These are phyloP conservation scores for Aspergillus udagawae DNA, from an alignment of 2,329 filamentous ascomycete species.

Conservation along the genomic window DNA sequence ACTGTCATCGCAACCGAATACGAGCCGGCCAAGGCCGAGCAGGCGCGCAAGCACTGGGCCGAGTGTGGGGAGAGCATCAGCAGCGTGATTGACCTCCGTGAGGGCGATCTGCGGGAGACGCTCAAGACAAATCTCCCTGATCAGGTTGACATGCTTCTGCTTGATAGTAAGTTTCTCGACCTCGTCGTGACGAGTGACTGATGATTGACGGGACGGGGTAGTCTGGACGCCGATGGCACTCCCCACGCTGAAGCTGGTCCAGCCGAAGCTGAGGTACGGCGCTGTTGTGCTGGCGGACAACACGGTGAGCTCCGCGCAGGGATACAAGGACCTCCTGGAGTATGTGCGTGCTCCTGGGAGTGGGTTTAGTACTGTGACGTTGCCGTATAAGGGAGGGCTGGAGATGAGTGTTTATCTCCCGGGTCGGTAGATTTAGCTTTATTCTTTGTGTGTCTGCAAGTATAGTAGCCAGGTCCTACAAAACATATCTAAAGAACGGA, in stretches of 20 bases:
- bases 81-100: constrained; percentile 52
- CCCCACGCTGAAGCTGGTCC: constrained; percentile 48
- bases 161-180: constrained; percentile 55
- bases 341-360: constrained; percentile 46
- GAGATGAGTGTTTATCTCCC: constrained; percentile 41
- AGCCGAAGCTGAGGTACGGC: constrained; percentile 44
- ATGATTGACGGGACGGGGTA: constrained; percentile 28
- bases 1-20: constrained; percentile 60
- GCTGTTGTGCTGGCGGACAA: constrained; percentile 52
- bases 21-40: constrained; percentile 51
- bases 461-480: constrained; percentile 23
- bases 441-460: background rate
- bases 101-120: constrained; percentile 56
- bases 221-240: constrained; percentile 56
- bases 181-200: background rate
- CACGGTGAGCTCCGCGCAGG: constrained; percentile 31
- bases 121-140: constrained; percentile 45
- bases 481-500: constrained; percentile 60
- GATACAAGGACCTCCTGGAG: constrained; percentile 47
- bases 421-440: background rate
- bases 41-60: constrained; percentile 53
- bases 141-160: constrained; percentile 53
- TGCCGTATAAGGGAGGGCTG: constrained; percentile 49
- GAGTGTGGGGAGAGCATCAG: constrained; percentile 48
- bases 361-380: constrained; percentile 48